phyloP scores from a whole-genome alignment of 148 eudicot species.

The Silene uniflora region DNA sequence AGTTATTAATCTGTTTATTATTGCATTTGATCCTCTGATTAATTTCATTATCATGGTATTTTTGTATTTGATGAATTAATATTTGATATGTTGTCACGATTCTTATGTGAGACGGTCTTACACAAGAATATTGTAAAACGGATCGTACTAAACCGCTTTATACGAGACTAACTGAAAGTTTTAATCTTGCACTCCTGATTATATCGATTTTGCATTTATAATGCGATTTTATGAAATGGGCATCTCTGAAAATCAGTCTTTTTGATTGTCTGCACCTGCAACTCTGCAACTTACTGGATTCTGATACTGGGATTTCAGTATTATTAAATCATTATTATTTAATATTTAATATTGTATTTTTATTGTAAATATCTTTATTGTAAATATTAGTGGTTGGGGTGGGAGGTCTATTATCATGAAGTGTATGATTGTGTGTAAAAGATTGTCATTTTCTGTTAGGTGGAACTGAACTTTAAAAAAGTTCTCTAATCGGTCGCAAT shows the following conservation, averaged over 20 bases:
- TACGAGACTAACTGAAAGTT: too few relatives aligned
- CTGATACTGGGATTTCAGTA: not conserved
- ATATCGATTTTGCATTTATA: slow-evolving; percentile 1
- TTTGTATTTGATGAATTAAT: slow-evolving; percentile 1
- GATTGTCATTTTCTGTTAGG: slow-evolving; percentile 11
- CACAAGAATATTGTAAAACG: too few relatives aligned
- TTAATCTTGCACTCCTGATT: slow-evolving; percentile 13
- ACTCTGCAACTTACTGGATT: slow-evolving; percentile 23
- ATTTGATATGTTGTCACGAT: too few relatives aligned
- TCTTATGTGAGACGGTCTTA: too few relatives aligned
- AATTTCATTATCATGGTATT: not conserved
- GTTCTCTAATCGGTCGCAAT: too few relatives aligned
- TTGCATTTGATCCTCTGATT: not conserved
- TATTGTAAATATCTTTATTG: not conserved
- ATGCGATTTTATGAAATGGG: slow-evolving; percentile 20
- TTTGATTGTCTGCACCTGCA: slow-evolving; percentile 14
- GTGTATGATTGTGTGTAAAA: slow-evolving; percentile 1
- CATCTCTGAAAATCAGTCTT: not conserved
- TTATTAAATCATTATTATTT: not conserved
- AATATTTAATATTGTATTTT: not conserved
- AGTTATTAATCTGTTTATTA: not conserved
- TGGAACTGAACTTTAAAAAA: slow-evolving; percentile 1
- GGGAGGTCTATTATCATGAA: slow-evolving; percentile 14
- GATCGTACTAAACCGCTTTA: too few relatives aligned
- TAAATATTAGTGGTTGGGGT: slow-evolving; percentile 20